A percentile compares a stretch with the other conserved stretches of the same genome.
phyloP scores from a whole-genome alignment of 2,329 filamentous ascomycete genomes.

The Trichoderma sp. region DNA sequence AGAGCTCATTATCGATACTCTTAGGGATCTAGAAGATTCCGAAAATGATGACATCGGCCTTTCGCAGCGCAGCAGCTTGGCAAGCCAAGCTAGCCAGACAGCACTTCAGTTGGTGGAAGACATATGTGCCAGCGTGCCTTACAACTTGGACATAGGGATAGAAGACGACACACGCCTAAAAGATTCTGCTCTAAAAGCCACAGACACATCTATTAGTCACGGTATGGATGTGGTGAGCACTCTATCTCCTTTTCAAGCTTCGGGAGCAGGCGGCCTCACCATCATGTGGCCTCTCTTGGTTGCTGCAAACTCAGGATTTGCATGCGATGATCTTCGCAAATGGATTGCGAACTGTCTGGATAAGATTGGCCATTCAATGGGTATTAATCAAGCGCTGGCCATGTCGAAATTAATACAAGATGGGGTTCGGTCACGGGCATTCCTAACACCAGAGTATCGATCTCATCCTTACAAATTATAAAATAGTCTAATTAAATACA shows the following conservation, averaged over 20 bases:
- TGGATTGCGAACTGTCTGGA: neutral
- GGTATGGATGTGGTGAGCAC: neutral
- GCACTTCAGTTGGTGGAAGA: neutral
- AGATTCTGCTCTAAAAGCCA: neutral
- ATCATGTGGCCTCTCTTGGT: neutral
- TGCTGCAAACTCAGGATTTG: neutral
- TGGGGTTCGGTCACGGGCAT: neutral
- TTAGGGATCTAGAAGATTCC: neutral
- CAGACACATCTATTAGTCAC: neutral
- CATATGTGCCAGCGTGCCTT: neutral
- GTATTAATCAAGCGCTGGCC: neutral
- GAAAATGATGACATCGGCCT: neutral
- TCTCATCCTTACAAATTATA: neutral
- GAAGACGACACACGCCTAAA: neutral
- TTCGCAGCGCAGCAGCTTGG: neutral
- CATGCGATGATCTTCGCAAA: neutral
- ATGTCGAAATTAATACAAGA: neutral
- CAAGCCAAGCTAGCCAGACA: neutral
- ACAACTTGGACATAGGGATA: neutral
- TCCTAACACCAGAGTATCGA: neutral
- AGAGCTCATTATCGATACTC: neutral
- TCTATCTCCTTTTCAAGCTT: neutral
- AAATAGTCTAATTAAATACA: neutral
- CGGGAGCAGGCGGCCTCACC: neutral
- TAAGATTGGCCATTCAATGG: neutral